Conservation (phyloP, 148 eudicot species). For the Rhododendron ferrugineum region DNA sequence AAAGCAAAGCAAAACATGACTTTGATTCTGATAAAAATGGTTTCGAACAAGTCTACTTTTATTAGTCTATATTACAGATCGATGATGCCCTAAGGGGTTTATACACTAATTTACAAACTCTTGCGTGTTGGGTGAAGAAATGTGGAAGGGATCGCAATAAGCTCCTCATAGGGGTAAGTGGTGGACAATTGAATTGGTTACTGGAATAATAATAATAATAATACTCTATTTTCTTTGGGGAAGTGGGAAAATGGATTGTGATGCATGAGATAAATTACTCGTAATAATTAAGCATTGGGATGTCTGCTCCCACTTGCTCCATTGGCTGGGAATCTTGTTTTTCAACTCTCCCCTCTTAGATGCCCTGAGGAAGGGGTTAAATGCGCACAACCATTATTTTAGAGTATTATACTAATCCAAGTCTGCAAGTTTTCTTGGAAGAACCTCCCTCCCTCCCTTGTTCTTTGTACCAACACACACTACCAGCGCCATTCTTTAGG, state of each 20-base stretch:
- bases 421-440: not conserved
- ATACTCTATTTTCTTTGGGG: not conserved
- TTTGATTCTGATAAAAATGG: not conserved
- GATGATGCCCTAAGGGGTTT: not conserved
- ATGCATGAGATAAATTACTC: not conserved
- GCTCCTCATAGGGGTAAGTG: not conserved
- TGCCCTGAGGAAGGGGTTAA: not conserved
- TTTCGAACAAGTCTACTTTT: not conserved
- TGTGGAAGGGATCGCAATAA: not conserved
- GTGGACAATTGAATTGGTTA: not conserved
- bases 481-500: not conserved
- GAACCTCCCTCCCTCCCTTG: not conserved
- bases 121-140: not conserved
- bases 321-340: conserved; percentile 17
- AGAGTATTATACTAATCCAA: not conserved
- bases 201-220: not conserved
- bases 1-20: not conserved
- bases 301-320: conserved; percentile 10
- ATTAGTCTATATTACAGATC: not conserved
- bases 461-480: conserved; percentile 10
- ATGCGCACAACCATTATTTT: not conserved
- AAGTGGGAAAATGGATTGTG: conserved; percentile 1
- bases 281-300: conserved; percentile 10
- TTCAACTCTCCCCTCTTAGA: not conserved
- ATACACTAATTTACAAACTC: not conserved